Conservation (phyloP, 352 stramenopile genomes). For the Pythium aristosporum region DNA sequence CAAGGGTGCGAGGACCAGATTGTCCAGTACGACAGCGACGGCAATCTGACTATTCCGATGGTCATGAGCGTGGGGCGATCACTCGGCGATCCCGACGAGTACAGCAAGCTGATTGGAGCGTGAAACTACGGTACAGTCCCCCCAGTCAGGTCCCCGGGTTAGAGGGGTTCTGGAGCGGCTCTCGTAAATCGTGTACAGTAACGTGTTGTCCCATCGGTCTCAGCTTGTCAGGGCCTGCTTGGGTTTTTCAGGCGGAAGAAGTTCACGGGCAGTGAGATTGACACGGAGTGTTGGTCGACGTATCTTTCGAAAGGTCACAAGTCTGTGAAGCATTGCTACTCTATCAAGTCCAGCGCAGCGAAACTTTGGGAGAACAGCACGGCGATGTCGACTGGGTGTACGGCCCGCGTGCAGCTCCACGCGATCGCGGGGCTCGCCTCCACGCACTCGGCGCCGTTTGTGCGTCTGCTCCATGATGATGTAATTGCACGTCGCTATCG, state of each 20-base stretch:
- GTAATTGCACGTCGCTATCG: slow-evolving; percentile 17
- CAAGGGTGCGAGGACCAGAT: slow-evolving; percentile 65
- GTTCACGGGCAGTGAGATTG: background rate
- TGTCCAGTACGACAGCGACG: slow-evolving; percentile 32
- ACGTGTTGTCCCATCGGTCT: too few relatives aligned
- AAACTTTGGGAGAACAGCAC: background rate
- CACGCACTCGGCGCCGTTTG: slow-evolving; percentile 44
- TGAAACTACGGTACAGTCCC: background rate
- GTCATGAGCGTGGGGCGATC: background rate
- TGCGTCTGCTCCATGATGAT: slow-evolving; percentile 47
- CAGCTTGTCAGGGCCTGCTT: background rate
- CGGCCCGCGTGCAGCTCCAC: slow-evolving; percentile 13
- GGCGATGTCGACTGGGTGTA: background rate
- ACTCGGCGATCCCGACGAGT: slow-evolving; percentile 27
- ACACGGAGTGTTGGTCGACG: background rate
- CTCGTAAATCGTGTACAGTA: background rate
- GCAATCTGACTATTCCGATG: slow-evolving; percentile 13
- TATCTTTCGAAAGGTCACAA: slow-evolving; percentile 9
- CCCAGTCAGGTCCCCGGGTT: background rate
- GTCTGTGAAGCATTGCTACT: slow-evolving; percentile 3
- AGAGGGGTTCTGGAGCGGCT: too few relatives aligned
- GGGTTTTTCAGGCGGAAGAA: background rate
- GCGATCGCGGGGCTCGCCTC: slow-evolving; percentile 44
- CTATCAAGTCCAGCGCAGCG: slow-evolving; percentile 5
- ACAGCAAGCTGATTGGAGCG: slow-evolving; percentile 41